These are phyloP conservation scores for Schrenkiella parvula DNA, from an alignment of 345 rosid species.

Conservation along the genomic window DNA sequence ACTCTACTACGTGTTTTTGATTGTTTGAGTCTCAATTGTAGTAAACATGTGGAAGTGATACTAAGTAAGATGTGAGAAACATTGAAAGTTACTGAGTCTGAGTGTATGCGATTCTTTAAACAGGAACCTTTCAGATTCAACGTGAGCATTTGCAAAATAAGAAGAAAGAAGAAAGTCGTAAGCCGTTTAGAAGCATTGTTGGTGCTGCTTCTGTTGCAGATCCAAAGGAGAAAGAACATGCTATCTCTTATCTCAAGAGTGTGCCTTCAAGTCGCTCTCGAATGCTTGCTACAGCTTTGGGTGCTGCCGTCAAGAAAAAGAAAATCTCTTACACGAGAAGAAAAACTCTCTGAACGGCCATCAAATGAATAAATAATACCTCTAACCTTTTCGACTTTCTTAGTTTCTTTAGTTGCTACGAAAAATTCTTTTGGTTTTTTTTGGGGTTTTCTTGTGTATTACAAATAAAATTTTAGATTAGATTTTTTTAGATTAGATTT, in stretches of 20 bases:
- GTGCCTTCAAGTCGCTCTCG: constrained; percentile 23
- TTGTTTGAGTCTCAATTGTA: background rate
- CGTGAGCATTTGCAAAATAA: constrained; percentile 34
- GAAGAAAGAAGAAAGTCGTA: constrained; percentile 13
- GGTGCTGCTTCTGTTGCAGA: constrained; percentile 8
- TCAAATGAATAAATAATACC: too few relatives aligned
- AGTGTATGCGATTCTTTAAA: constrained; percentile 30
- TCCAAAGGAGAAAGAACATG: constrained; percentile 31
- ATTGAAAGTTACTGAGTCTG: background rate
- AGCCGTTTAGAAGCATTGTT: constrained; percentile 13
- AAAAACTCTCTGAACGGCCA: background rate
- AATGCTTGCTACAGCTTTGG: constrained; percentile 34
- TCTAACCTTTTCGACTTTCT: too few relatives aligned
- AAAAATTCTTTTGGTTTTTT: background rate
- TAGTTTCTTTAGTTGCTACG: too few relatives aligned
- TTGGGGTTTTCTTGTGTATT: constrained; percentile 2
- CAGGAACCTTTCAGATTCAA: constrained; percentile 22
- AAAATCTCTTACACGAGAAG: background rate
- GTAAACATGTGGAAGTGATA: background rate
- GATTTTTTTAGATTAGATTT: too few relatives aligned
- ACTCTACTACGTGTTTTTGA: background rate
- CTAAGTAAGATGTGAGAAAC: background rate
- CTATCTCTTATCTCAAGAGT: constrained; percentile 38
- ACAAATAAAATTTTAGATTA: too few relatives aligned
- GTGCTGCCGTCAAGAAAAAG: background rate